Conservation (phyloP, 805 yeast species). For the Maudiozyma serrabonitensis region DNA sequence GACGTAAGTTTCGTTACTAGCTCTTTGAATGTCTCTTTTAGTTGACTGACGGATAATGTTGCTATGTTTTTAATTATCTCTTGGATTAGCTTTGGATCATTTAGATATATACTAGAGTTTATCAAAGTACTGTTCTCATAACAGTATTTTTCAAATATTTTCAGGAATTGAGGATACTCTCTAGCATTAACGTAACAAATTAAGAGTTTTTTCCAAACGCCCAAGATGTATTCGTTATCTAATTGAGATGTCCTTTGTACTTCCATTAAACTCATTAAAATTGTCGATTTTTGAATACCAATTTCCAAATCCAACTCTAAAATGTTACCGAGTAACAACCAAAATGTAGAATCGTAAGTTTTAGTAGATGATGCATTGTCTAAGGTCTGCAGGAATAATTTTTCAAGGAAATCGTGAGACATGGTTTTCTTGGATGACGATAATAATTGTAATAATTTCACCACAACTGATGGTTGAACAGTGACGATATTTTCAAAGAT, state of each 20-base stretch:
- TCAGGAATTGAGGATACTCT: conserved; percentile 43
- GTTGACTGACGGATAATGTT: conserved; percentile 40
- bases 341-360: conserved; percentile 24
- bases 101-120: conserved; percentile 9
- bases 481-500: conserved; percentile 36
- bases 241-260: conserved; percentile 5
- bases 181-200: conserved; percentile 46
- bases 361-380: conserved; percentile 1
- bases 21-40: conserved; percentile 21
- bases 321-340: conserved; percentile 39
- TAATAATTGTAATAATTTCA: conserved; percentile 38
- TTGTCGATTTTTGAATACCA: conserved; percentile 36
- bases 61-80: conserved; percentile 34
- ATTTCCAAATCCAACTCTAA: conserved; percentile 49
- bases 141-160: conserved; percentile 33
- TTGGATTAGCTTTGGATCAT: conserved; percentile 25
- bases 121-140: not conserved
- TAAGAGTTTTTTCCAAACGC: conserved; percentile 29
- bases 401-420: conserved; percentile 41
- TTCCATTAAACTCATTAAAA: conserved; percentile 9
- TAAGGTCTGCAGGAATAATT: conserved; percentile 13
- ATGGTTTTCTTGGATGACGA: conserved; percentile 42
- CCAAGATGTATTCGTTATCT: conserved; percentile 1
- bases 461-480: conserved; percentile 33
- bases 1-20: conserved; percentile 8